Evolutionary conservation across 2,329 filamentous ascomycete species (phyloP).

Genomic region (Diaporthe australafricana): DNA sequence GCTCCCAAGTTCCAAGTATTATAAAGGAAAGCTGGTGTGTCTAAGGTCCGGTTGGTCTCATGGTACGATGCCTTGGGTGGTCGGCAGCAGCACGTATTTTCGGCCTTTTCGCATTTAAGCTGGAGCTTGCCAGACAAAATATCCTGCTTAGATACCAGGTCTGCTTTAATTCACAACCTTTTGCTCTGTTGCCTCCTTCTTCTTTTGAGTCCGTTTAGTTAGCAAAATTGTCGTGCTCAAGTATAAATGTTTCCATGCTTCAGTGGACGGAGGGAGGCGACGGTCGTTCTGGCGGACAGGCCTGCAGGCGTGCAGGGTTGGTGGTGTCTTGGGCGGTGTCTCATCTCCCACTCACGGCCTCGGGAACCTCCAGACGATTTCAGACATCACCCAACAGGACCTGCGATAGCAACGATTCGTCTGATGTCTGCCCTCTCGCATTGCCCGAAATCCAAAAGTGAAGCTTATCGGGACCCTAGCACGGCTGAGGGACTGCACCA

Average conservation of each 20-base stretch:
- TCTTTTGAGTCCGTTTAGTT: too few relatives aligned
- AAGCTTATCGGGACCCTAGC: slow-evolving; percentile 7
- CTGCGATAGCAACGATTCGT: not conserved
- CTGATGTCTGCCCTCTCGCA: slow-evolving; percentile 11
- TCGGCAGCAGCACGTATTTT: too few relatives aligned
- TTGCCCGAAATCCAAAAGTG: not conserved
- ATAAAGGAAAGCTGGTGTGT: too few relatives aligned
- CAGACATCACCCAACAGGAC: not conserved
- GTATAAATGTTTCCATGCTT: not conserved
- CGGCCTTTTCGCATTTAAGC: too few relatives aligned
- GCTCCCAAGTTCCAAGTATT: too few relatives aligned
- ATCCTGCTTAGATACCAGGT: too few relatives aligned
- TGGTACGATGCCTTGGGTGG: too few relatives aligned
- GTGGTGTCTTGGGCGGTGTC: slow-evolving; percentile 4
- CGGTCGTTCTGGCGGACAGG: not conserved
- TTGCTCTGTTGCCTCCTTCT: too few relatives aligned
- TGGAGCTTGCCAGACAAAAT: too few relatives aligned
- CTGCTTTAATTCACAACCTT: too few relatives aligned
- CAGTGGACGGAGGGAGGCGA: slow-evolving; percentile 1
- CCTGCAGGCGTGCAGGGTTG: not conserved
- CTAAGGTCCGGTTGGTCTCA: too few relatives aligned
- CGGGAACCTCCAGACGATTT: slow-evolving; percentile 11
- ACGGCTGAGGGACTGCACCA: slow-evolving; percentile 1
- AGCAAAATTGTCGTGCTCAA: too few relatives aligned
- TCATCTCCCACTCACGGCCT: slow-evolving; percentile 13